Base-by-base conservation (phyloP, 2,329 filamentous ascomycete species). In the Talaromyces piceae region DNA sequence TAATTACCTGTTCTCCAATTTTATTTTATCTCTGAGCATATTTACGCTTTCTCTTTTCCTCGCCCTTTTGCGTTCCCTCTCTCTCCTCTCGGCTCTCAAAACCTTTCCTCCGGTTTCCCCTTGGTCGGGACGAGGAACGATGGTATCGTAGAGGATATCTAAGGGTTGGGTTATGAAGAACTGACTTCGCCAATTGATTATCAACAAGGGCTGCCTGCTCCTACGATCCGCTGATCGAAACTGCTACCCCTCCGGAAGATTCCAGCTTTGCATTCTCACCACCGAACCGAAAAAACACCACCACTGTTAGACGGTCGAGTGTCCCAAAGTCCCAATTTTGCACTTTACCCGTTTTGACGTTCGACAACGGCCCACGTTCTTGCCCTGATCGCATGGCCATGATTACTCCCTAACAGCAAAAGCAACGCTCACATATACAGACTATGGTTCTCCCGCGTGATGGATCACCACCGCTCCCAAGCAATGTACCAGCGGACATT, bases 401-500 rank as follows among this genome's bases (percentile, higher is more conserved):
- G 31, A 37, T 16, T 37, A 37, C 31, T 37, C 5, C 6, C 31
- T 37, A 16, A 37, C 1, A 37, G n/a, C n/a, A n/a, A 16, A 18
- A 18, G n/a, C n/a, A 18, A 18, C n/a, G 9, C 31, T n/a, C n/a
- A n/a, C n/a, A n/a, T n/a, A n/a, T n/a, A n/a, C 31, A 16, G 16
- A 37, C 12, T 16, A 37, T 37, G 31, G n/a, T 37, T 37, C 31
- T 37, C 31, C 31, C 31, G 8, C 31, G 31, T 8, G 31, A 37
- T 37, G 9, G 7, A 9, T 16, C 31, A 8, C 31, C 31, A 16
- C n/a, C 31, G 6, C 31, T 37, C n/a, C 31, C 31, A 37, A 37
- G n/a, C 31, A 46, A 39, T 37, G 25, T 63, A 11, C 61, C 63
- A 7, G 49, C 56, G 16, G 62, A 65, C 47, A 65, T 65, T 22